phyloP scores from a whole-genome alignment of 306 rosid genomes.

The Purshia tridentata region DNA sequence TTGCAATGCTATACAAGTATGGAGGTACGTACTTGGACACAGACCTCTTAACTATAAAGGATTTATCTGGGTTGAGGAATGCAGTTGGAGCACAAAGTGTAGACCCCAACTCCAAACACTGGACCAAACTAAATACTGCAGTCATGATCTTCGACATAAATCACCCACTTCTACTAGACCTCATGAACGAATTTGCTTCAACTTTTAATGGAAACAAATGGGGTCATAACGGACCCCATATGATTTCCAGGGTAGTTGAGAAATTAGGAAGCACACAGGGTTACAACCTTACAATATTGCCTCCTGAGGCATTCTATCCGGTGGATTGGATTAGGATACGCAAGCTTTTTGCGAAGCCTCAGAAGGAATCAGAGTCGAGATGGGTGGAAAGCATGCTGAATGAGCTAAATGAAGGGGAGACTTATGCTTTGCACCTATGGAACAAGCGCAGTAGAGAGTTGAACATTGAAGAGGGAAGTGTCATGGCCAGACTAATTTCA shows the following conservation, averaged over 20 bases:
- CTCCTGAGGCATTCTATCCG: slow-evolving; percentile 58
- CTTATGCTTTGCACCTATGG: slow-evolving; percentile 60
- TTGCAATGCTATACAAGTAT: slow-evolving; percentile 48
- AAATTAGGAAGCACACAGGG: slow-evolving; percentile 28
- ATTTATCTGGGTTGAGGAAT: slow-evolving; percentile 44
- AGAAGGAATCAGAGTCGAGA: slow-evolving; percentile 31
- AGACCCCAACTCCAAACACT: slow-evolving; percentile 24
- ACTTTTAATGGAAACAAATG: slow-evolving; percentile 56
- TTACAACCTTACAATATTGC: slow-evolving; percentile 40
- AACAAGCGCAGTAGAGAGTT: slow-evolving; percentile 38
- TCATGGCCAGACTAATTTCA: slow-evolving; percentile 38
- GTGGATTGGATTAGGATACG: slow-evolving; percentile 36
- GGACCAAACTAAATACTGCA: slow-evolving; percentile 52
- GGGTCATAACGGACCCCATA: slow-evolving; percentile 71
- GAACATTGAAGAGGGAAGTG: slow-evolving; percentile 51
- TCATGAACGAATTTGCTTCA: slow-evolving; percentile 42
- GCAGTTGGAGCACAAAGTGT: slow-evolving; percentile 54
- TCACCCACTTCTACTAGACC: slow-evolving; percentile 50
- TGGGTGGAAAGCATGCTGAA: slow-evolving; percentile 39
- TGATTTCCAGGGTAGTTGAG: slow-evolving; percentile 57
- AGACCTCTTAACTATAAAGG: slow-evolving; percentile 44
- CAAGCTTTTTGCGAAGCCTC: slow-evolving; percentile 34
- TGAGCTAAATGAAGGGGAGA: slow-evolving; percentile 35
- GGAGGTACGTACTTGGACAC: slow-evolving; percentile 58
- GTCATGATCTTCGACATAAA: slow-evolving; percentile 48